Percentiles rank a stretch among this genome's conserved stretches.
phyloP scores from a whole-genome alignment of 2,329 filamentous ascomycete genomes.

The Tympanopsis confertula region DNA sequence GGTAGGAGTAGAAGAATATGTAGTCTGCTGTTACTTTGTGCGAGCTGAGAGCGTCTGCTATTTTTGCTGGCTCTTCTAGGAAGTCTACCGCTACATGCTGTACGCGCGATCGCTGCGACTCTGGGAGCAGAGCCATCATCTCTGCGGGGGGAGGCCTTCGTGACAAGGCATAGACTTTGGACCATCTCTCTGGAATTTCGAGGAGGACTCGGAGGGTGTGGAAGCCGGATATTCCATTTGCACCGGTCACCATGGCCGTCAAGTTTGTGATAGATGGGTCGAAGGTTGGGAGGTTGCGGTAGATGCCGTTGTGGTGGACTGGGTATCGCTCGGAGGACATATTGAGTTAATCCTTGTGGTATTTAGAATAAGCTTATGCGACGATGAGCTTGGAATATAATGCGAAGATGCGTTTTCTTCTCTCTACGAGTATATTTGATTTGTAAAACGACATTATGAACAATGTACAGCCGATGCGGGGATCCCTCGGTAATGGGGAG shows the following conservation, averaged over 20 bases:
- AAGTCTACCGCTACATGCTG: conserved; percentile 27
- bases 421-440: too few relatives aligned
- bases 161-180: conserved; percentile 36
- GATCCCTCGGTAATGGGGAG: too few relatives aligned
- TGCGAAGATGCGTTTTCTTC: too few relatives aligned
- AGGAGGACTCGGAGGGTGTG: conserved; percentile 32
- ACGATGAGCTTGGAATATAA: too few relatives aligned
- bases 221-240: conserved; percentile 40
- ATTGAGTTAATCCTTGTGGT: too few relatives aligned
- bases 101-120: too few relatives aligned
- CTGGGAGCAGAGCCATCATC: too few relatives aligned
- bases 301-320: too few relatives aligned
- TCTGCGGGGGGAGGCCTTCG: conserved; percentile 26
- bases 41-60: conserved; percentile 12
- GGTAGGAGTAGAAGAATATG: conserved; percentile 41
- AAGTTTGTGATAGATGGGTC: conserved; percentile 25
- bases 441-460: too few relatives aligned
- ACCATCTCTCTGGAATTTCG: conserved; percentile 34
- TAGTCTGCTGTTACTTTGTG: conserved; percentile 21
- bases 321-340: too few relatives aligned
- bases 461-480: too few relatives aligned
- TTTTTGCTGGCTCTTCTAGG: conserved; percentile 12
- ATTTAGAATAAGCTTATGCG: too few relatives aligned
- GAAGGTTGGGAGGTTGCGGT: conserved; percentile 33
- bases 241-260: conserved; percentile 38